These are phyloP conservation scores for Cucumis melo DNA, from an alignment of 306 rosid genomes.

Conservation along the genomic window DNA sequence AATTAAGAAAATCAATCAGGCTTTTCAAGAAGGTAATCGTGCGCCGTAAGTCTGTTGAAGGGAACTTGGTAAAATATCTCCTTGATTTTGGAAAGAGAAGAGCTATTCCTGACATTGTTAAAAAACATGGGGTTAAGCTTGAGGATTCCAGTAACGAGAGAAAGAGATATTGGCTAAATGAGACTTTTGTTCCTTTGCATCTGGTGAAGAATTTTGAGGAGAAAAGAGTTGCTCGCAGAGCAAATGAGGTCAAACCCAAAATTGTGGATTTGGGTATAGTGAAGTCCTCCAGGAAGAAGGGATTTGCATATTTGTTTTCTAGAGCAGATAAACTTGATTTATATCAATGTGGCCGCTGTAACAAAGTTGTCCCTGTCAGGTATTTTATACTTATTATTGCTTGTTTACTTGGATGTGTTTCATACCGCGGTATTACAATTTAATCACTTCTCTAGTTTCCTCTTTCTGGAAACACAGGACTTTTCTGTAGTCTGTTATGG, in stretches of 20 bases:
- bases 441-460: background rate
- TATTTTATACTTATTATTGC: constrained; percentile 13
- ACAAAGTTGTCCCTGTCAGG: constrained; percentile 72
- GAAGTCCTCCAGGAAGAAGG: constrained; percentile 25
- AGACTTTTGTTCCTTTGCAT: constrained; percentile 69
- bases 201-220: constrained; percentile 88
- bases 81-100: constrained; percentile 98
- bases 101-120: constrained; percentile 55
- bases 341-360: constrained; percentile 75
- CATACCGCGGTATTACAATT: background rate
- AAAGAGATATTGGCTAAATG: constrained; percentile 89
- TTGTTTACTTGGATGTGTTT: background rate
- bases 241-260: constrained; percentile 38
- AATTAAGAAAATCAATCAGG: constrained; percentile 60
- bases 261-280: constrained; percentile 29
- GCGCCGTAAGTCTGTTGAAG: constrained; percentile 71
- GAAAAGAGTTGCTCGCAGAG: constrained; percentile 60
- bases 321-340: constrained; percentile 58
- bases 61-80: constrained; percentile 56
- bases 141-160: constrained; percentile 60
- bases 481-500: background rate
- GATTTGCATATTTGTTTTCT: constrained; percentile 72
- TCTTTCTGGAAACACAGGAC: background rate
- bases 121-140: constrained; percentile 47
- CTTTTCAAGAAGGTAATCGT: constrained; percentile 84